Conservation (phyloP, 805 yeast genomes). For the Saturnispora diversa region DNA sequence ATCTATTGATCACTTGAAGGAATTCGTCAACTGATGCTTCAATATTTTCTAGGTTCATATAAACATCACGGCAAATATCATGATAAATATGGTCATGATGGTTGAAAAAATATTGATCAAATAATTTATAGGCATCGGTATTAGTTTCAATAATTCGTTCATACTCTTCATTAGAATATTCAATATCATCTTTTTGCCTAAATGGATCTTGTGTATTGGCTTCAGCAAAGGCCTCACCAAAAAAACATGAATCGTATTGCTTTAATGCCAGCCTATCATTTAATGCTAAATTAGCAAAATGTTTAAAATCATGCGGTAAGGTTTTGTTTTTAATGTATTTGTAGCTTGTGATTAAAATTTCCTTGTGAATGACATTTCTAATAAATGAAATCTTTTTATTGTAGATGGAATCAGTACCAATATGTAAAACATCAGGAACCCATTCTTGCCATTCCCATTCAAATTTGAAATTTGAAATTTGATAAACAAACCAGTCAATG, state of each 20-base stretch:
- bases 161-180: constrained; percentile 17
- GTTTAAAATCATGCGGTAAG: constrained; percentile 50
- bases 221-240: constrained; percentile 26
- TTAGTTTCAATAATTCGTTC: constrained; percentile 17
- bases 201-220: constrained; percentile 13
- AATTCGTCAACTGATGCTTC: constrained; percentile 24
- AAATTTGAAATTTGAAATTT: constrained; percentile 86
- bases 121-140: constrained; percentile 26
- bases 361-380: constrained; percentile 73
- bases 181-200: constrained; percentile 9
- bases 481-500: constrained; percentile 88
- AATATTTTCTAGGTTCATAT: constrained; percentile 28
- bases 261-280: constrained; percentile 30
- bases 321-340: constrained; percentile 58
- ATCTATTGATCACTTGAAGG: constrained; percentile 20
- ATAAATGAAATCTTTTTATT: constrained; percentile 74
- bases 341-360: constrained; percentile 72
- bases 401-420: constrained; percentile 37
- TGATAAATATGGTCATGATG: constrained; percentile 29
- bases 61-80: constrained; percentile 28
- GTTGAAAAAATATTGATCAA: constrained; percentile 29
- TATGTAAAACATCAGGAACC: constrained; percentile 48
- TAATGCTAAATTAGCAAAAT: constrained; percentile 39
- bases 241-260: constrained; percentile 31
- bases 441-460: constrained; percentile 99